Percentiles rank a stretch among this genome's conserved stretches.
These are phyloP conservation scores for Stereocaulon alpinum DNA, from an alignment of 495 filamentous ascomycete species.

Conservation along the genomic window DNA sequence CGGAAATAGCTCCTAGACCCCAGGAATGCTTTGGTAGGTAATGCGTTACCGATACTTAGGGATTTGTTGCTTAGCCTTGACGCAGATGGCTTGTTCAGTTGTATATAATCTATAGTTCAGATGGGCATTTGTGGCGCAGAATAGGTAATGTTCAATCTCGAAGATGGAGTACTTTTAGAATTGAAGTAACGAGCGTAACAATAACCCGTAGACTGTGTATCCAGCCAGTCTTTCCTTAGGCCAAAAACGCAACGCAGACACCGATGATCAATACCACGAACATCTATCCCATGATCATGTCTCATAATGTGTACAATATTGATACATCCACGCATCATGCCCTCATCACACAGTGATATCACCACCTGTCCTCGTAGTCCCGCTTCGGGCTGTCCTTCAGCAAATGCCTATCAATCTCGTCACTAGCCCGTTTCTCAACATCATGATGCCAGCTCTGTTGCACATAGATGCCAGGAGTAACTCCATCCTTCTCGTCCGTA, in stretches of 20 bases:
- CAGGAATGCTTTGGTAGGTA: no score
- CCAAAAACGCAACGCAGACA: not conserved
- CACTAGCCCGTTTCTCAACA: slow-evolving; percentile 9
- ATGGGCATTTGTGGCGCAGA: no score
- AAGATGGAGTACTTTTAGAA: no score
- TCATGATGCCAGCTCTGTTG: slow-evolving; percentile 12
- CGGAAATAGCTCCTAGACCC: no score
- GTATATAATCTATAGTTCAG: no score
- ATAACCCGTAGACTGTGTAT: not conserved
- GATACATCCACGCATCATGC: no score
- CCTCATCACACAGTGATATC: not conserved
- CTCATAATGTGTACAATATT: not conserved
- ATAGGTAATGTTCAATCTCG: no score
- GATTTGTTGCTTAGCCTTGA: no score
- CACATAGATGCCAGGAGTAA: slow-evolving; percentile 4
- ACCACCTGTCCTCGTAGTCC: not conserved
- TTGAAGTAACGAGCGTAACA: no score
- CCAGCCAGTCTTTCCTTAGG: not conserved
- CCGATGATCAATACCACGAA: not conserved
- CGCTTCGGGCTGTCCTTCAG: not conserved
- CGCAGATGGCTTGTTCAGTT: no score
- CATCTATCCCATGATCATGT: not conserved
- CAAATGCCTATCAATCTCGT: slow-evolving; percentile 7
- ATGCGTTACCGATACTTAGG: no score
- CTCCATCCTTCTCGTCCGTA: not conserved